These are phyloP conservation scores for Eleusine coracana DNA, from an alignment of 176 grass and related monocot species.

Conservation along the genomic window DNA sequence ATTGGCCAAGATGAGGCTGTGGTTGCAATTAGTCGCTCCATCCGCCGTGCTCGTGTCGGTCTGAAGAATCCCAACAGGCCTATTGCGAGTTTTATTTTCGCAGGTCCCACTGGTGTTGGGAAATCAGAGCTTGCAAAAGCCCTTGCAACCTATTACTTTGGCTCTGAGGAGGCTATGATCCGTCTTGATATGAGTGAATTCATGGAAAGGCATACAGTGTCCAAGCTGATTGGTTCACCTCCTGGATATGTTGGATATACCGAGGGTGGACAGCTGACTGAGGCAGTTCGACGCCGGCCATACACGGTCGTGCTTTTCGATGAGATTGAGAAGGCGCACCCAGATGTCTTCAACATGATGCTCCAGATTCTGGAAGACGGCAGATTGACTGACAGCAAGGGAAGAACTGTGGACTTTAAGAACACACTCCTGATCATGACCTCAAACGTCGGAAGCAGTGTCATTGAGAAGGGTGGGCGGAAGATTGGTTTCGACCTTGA, in stretches of 20 bases:
- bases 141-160: conserved; percentile 82
- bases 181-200: conserved; percentile 98
- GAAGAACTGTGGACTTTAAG: conserved; percentile 92
- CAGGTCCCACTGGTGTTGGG: conserved; percentile 88
- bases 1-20: conserved; percentile 96
- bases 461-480: conserved; percentile 86
- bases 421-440: conserved; percentile 95
- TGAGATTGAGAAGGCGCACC: conserved; percentile 90
- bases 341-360: conserved; percentile 98
- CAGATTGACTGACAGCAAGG: conserved; percentile 90
- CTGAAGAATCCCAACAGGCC: conserved; percentile 90
- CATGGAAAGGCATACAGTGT: conserved; percentile 92
- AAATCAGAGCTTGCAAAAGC: conserved; percentile 95
- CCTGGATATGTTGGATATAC: conserved; percentile 97
- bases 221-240: conserved; percentile 87
- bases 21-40: conserved; percentile 84
- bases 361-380: conserved; percentile 95
- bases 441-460: conserved; percentile 90
- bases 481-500: conserved; percentile 86
- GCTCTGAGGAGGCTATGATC: conserved; percentile 92
- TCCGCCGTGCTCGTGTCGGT: conserved; percentile 81
- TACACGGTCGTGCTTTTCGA: conserved; percentile 89
- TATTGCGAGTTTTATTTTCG: conserved; percentile 93
- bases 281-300: conserved; percentile 83
- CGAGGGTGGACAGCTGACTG: conserved; percentile 90